Evolutionary conservation across 73 alveolate genomes (phyloP), one percentile per base, ranked within the genome.

Genomic region (Breviolum minutum): DNA sequence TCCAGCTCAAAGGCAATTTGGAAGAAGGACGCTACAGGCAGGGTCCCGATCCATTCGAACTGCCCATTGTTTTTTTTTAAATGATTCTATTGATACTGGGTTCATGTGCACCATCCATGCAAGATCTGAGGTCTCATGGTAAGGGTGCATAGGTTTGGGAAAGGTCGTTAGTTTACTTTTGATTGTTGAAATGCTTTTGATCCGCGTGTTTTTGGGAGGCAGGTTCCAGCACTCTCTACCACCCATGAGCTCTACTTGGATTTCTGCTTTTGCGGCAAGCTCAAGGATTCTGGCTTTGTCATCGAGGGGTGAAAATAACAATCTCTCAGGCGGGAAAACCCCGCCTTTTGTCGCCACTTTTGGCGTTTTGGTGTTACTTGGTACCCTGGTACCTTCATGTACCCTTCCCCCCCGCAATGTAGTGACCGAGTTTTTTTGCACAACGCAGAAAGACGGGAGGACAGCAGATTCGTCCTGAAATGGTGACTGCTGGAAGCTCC

Each of bases 181-280:
- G 54, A 40, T 40, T 40, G 54, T 40, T 40, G 54, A 40, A 40
- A 22, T 6, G 24, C 77, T 22, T 14, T 68, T 68, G 77, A 22
- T 14, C 17, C 77, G 77, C 1, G 24, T 14, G n/a, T 68, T 17
- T 68, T 14, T 14, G 63, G 1, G n/a, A n/a, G 86, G 83, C 95
- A 87, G 30, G 95, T 92, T 54, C 98, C 98, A 24, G 98, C 98
- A 32, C 61, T 92, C 61, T 92, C 98, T 79, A 92, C 98, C 69
- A 74, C 98, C 32, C 98, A 92, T 84, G 84, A 90, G 97, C 68
- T 73, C 64, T 73, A 90, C 74, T 60, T 73, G 97, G 97, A 73
- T 73, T 90, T 40, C 71, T 26, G 32, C 86, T 88, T 88, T 86
- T 88, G 81, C 19, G 95, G 95, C 12, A 69, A 68, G 95, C 79